Base-by-base conservation (phyloP, 2,329 filamentous ascomycete species). In the Phoma sp. region DNA sequence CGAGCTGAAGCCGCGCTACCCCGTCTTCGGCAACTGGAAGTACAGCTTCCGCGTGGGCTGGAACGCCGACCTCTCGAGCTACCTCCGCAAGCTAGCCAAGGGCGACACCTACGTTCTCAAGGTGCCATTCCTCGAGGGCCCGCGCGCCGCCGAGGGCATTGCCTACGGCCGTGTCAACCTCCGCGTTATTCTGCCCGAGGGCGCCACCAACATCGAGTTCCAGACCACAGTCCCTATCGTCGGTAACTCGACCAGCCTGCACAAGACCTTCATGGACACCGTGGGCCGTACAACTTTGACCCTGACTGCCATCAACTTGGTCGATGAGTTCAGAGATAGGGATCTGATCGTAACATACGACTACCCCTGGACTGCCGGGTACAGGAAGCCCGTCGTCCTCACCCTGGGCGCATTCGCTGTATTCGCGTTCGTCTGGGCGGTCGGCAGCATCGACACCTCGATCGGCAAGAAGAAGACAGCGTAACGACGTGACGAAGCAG, bases 11-110 rank as follows among this genome's bases (percentile, higher is more conserved):
- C 95, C 95, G 17, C 87, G 95, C 46, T 99, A 96, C 76, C 95
- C 95, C n/a, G 76, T 99, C 20, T 99, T 97, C 68, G 95, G 95
- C 56, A 92, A 91, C 56, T 99, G 95, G 95, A 96, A 96, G 77
- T 98, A 97, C 77, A 95, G 91, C 62, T 99, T 98, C 81, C 91
- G 90, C 54, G 87, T 98, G 52, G 95, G 95, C 64, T 99, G 95
- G 95, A 96, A 98, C 78, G 88, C 90, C 46, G 87, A 96, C 62
- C 82, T 96, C 23, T 86, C 86, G 67, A 85, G 84, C 52, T 95
- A 91, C 74, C 74, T 99, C 62, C 87, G 91, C 66, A 82, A 80
- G 66, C 69, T 80, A 20, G 85, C 84, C 34, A 78, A 81, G 38
- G 83, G 83, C 21, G 86, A 91, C 55, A 84, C 86, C n/a, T 96